phyloP scores from a whole-genome alignment of 306 rosid genomes.

The Cicer yamashitae region DNA sequence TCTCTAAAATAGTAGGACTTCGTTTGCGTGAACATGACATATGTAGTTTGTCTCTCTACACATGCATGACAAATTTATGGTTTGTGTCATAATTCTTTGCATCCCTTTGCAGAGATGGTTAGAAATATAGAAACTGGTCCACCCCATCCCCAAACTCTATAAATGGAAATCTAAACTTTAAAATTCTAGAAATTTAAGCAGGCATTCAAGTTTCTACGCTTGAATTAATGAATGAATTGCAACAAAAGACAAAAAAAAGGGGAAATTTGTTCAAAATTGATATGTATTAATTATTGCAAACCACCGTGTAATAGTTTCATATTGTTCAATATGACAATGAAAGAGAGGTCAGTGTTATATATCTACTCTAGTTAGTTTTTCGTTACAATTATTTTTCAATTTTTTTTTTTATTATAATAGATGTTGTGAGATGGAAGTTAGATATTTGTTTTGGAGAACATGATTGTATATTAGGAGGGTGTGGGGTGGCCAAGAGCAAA shows the following conservation, averaged over 20 bases:
- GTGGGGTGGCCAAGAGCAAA: no score
- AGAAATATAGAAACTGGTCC: conserved; percentile 36
- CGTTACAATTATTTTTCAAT: no score
- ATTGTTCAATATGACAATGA: no score
- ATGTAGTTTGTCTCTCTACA: conserved; percentile 41
- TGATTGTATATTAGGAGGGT: no score
- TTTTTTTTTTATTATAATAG: no score
- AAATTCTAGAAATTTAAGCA: background rate
- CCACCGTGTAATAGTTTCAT: background rate
- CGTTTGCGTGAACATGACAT: conserved; percentile 28
- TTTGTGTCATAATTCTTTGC: conserved; percentile 21
- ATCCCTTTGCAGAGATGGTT: conserved; percentile 17
- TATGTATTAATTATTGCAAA: background rate
- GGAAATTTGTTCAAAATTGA: background rate
- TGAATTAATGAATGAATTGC: background rate
- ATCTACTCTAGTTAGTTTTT: no score
- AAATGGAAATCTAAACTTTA: background rate
- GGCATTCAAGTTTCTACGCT: background rate
- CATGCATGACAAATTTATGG: conserved; percentile 15
- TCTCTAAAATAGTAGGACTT: conserved; percentile 1
- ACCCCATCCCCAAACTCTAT: conserved; percentile 23
- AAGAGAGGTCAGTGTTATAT: no score
- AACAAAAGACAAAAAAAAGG: background rate
- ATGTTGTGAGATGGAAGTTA: no score
- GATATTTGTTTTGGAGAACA: no score